Evolutionary conservation across 83 land plant genomes (phyloP).

Genomic region (Picea mariana): DNA sequence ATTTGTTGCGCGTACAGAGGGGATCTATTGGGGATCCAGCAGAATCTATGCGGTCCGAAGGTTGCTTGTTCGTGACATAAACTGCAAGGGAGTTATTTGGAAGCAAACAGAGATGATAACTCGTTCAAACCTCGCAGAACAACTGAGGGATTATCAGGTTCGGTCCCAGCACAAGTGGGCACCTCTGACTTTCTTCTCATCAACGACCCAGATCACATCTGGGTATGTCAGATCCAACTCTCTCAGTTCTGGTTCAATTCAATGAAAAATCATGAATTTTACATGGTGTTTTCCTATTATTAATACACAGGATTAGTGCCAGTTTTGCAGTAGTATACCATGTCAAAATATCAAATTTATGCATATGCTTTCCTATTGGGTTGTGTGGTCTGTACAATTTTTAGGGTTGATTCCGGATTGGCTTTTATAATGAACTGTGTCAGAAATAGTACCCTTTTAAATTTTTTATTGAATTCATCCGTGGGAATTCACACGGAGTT

Average conservation of each 20-base stretch:
- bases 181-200: constrained; percentile 45
- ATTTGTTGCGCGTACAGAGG: too few relatives aligned
- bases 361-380: background rate
- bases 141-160: constrained; percentile 57
- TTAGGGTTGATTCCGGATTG: background rate
- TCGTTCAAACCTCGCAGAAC: constrained; percentile 61
- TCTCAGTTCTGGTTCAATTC: background rate
- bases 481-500: background rate
- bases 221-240: constrained; percentile 2
- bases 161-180: constrained; percentile 53
- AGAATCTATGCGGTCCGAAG: too few relatives aligned
- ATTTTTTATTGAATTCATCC: background rate
- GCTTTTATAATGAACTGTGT: background rate
- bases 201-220: constrained; percentile 30
- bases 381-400: background rate
- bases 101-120: constrained; percentile 41
- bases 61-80: too few relatives aligned
- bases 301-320: background rate
- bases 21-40: too few relatives aligned
- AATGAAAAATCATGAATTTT: background rate
- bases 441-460: background rate
- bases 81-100: background rate
- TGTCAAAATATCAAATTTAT: background rate
- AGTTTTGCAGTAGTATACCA: background rate
- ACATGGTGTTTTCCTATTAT: background rate